Evolutionary conservation across 768 basidiomycete genomes (phyloP), one percentile per base, ranked within the genome.

Genomic region (Suillus variegatus): DNA sequence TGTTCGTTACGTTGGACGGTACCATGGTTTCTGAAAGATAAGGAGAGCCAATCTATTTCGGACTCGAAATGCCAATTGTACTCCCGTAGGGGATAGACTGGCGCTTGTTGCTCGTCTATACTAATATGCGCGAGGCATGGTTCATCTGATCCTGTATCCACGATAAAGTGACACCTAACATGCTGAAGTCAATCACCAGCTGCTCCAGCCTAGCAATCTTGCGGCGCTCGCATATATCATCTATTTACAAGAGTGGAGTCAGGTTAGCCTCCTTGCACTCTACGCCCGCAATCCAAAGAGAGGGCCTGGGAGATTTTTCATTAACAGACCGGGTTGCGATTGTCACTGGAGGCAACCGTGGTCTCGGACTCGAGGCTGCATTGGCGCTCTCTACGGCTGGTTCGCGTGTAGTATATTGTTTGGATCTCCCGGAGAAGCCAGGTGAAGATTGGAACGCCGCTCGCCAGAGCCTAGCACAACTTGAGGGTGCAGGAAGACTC

Each of bases 401-500:
- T 28, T 71, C 68, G 28, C 80, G 82, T 7, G 84, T 81, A 2
- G 79, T 89, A 38, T 88, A 71, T 49, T 65, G 68, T 49, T 35
- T 71, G 16, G 71, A 71, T 61, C 65, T 69, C 14, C 71, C 65
- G 22, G 38, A 22, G 57, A 44, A 47, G 22, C 68, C 68, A 25
- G 43, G 66, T 16, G 71, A 63, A 6, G 87, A 87, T 69, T 90
- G 84, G 82, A 61, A 66, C 58, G 77, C 77, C 70, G 84, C 85
- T 22, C 74, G 74, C 18, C 81, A 81, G 25, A 88, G 82, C 70
- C 82, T 84, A 25, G 70, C 69, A 61, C 74, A 73, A 62, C 73
- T 87, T 62, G 78, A 75, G 8, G 78, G 74, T 46, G 60, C 63
- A 36, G 41, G 63, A 16, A 58, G 62, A 58, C 63, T 77, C 25